These are phyloP conservation scores for Wickerhamomyces pijperi DNA, from an alignment of 805 yeast genomes.

Conservation along the genomic window DNA sequence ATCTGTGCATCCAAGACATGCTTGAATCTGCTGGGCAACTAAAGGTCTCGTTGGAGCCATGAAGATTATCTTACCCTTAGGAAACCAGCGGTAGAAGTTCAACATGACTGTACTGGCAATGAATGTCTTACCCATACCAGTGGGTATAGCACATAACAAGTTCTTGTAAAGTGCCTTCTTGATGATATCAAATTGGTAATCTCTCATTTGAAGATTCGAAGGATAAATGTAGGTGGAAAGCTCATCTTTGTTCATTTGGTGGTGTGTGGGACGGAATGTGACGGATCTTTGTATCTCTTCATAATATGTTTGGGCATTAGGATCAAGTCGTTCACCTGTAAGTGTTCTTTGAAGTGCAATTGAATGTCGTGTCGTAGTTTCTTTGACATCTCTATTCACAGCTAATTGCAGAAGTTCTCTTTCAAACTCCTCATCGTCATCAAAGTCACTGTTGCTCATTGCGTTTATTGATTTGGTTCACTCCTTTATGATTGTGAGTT, in stretches of 20 bases:
- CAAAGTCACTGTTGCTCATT: no score
- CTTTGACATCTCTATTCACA: slow-evolving; percentile 21
- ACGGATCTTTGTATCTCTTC: slow-evolving; percentile 26
- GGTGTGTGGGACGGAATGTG: slow-evolving; percentile 36
- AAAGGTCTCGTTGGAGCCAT: slow-evolving; percentile 97
- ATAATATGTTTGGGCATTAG: slow-evolving; percentile 15
- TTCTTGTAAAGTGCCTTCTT: slow-evolving; percentile 61
- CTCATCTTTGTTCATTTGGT: slow-evolving; percentile 29
- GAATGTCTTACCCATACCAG: slow-evolving; percentile 95
- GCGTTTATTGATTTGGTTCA: no score
- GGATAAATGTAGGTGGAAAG: slow-evolving; percentile 63
- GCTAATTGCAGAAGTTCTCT: slow-evolving; percentile 11
- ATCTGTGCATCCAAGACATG: slow-evolving; percentile 82
- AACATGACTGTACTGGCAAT: slow-evolving; percentile 92
- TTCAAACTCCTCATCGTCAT: background rate
- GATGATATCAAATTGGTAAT: slow-evolving; percentile 80
- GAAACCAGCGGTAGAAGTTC: slow-evolving; percentile 82
- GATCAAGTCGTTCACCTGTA: slow-evolving; percentile 17
- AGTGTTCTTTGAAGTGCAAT: slow-evolving; percentile 26
- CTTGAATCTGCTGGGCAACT: slow-evolving; percentile 92
- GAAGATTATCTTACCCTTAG: slow-evolving; percentile 67
- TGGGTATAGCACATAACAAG: slow-evolving; percentile 82
- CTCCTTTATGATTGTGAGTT: no score
- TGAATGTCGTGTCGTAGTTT: slow-evolving; percentile 19
- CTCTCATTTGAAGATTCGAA: slow-evolving; percentile 71